Evolutionary conservation across 345 rosid genomes (phyloP).

Genomic region (Citrus maxima): DNA sequence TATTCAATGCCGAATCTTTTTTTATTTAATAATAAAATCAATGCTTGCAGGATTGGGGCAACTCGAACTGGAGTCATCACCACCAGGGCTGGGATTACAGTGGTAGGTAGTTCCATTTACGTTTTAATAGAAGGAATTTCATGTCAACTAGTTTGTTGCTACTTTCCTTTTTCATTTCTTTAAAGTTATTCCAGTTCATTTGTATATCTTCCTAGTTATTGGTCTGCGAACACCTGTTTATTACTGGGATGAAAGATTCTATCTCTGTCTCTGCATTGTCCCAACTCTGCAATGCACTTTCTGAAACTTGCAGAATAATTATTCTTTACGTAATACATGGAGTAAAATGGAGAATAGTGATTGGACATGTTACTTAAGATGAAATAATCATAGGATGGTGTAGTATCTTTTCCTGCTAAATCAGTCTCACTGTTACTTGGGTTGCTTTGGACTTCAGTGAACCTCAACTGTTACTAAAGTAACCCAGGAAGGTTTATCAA

Average conservation of each 20-base stretch:
- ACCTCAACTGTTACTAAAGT: neutral
- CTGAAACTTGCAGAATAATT: neutral
- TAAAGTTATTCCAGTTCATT: neutral
- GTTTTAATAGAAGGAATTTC: neutral
- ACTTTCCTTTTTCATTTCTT: neutral
- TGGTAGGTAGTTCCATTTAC: conserved; percentile 25
- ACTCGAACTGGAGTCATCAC: conserved; percentile 60
- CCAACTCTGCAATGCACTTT: neutral
- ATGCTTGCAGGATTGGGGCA: conserved; percentile 66
- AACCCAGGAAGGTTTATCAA: neutral
- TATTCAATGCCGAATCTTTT: neutral
- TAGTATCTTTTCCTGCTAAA: neutral
- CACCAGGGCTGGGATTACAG: conserved; percentile 57
- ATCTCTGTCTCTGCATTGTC: neutral
- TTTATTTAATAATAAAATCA: neutral
- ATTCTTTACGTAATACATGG: neutral
- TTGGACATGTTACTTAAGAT: neutral
- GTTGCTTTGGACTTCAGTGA: neutral
- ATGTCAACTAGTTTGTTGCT: neutral
- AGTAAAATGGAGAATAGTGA: neutral
- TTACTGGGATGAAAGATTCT: neutral
- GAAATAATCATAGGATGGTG: too few relatives aligned
- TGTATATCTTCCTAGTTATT: neutral
- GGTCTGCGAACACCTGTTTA: neutral
- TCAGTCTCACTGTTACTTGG: neutral